Conservation (phyloP, 2,329 filamentous ascomycete species). For the Phoma sp. region DNA sequence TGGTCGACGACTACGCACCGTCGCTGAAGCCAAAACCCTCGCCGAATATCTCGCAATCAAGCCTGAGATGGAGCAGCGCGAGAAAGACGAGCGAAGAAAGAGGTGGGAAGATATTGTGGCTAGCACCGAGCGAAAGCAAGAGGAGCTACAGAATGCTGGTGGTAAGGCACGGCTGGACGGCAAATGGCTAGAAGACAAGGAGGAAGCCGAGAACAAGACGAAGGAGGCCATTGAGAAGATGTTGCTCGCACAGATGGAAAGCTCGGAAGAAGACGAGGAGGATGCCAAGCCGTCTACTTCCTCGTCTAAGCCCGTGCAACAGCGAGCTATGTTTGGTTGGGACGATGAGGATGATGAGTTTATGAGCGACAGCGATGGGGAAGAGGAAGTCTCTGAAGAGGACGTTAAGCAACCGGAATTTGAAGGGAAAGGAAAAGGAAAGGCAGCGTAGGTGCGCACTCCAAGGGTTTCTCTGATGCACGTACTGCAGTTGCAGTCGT, state of each 20-base stretch:
- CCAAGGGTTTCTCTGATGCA: neutral
- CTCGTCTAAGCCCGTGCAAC: constrained; percentile 40
- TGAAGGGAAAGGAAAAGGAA: constrained; percentile 54
- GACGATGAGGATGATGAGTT: constrained; percentile 71
- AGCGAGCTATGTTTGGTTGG: constrained; percentile 73
- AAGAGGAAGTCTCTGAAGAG: constrained; percentile 49
- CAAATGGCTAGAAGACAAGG: constrained; percentile 94
- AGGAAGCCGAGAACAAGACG: constrained; percentile 85
- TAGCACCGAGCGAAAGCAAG: constrained; percentile 79
- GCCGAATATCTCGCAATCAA: constrained; percentile 95
- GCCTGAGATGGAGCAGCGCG: constrained; percentile 94
- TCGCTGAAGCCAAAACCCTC: constrained; percentile 92
- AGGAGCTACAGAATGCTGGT: constrained; percentile 79
- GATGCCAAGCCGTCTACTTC: constrained; percentile 32
- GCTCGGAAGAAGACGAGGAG: constrained; percentile 40
- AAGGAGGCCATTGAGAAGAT: constrained; percentile 71
- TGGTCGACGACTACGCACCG: constrained; percentile 85
- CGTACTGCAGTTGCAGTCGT: neutral
- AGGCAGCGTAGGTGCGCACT: constrained; percentile 27
- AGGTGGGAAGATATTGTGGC: constrained; percentile 91
- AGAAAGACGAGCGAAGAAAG: constrained; percentile 83
- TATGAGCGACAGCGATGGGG: constrained; percentile 56
- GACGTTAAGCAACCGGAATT: constrained; percentile 33
- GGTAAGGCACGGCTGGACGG: constrained; percentile 73
- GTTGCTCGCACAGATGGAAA: constrained; percentile 54